These are phyloP conservation scores for Simplicillium aogashimaense DNA, from an alignment of 2,329 filamentous ascomycete species.

Conservation along the genomic window DNA sequence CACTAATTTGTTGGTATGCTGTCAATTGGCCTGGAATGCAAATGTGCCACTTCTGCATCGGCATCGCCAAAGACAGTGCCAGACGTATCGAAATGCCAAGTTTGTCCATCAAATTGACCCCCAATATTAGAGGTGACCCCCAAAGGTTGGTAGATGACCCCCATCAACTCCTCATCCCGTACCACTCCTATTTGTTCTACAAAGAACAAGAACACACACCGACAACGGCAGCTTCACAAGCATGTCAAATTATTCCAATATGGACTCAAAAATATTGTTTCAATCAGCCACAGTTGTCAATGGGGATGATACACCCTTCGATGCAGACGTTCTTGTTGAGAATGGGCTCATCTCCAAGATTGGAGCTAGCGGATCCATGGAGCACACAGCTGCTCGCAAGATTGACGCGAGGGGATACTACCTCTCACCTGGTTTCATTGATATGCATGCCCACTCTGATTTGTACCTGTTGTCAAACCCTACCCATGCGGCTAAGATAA, in stretches of 20 bases:
- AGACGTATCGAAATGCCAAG: too few relatives aligned
- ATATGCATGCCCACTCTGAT: conserved; percentile 16
- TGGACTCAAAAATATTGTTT: conserved; percentile 10
- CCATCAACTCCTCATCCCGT: too few relatives aligned
- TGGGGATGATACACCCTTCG: conserved; percentile 10
- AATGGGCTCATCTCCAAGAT: conserved; percentile 12
- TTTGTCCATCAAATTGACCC: too few relatives aligned
- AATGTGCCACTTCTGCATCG: too few relatives aligned
- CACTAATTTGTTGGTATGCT: too few relatives aligned
- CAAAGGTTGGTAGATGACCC: too few relatives aligned
- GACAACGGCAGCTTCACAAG: too few relatives aligned
- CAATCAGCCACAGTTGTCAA: conserved; percentile 11
- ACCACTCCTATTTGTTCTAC: too few relatives aligned
- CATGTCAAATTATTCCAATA: neutral
- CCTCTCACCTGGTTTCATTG: conserved; percentile 15
- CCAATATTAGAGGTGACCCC: too few relatives aligned
- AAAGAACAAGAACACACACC: too few relatives aligned
- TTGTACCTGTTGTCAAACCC: conserved; percentile 13
- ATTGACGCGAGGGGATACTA: conserved; percentile 10
- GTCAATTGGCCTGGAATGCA: too few relatives aligned
- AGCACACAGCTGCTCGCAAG: conserved; percentile 4
- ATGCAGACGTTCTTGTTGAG: conserved; percentile 12
- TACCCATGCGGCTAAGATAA: conserved; percentile 14
- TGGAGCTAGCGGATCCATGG: conserved; percentile 8
- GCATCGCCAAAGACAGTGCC: too few relatives aligned